phyloP scores from a whole-genome alignment of 495 filamentous ascomycete species.

The Terfezia boudieri region DNA sequence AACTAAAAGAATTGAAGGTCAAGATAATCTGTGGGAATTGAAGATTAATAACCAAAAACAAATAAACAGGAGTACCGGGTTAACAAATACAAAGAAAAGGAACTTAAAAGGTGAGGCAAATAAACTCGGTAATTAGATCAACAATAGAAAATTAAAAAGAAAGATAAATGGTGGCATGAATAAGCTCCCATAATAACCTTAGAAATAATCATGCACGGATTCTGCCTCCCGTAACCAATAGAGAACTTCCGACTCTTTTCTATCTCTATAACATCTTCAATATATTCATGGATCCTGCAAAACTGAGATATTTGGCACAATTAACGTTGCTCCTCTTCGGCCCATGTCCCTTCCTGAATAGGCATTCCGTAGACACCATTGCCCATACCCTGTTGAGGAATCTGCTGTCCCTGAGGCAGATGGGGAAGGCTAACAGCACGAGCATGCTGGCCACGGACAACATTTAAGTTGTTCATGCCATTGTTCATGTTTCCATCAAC shows the following conservation, averaged over 20 bases:
- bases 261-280: background rate
- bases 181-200: too few species aligned
- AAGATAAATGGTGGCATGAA: background rate
- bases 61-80: background rate
- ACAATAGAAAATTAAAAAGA: background rate
- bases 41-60: background rate
- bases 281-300: background rate
- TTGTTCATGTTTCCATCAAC: background rate
- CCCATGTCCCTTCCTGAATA: slow-evolving; percentile 21
- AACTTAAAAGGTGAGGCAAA: background rate
- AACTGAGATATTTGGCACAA: background rate
- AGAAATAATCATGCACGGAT: background rate
- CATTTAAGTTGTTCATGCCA: slow-evolving; percentile 22
- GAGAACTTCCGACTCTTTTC: background rate
- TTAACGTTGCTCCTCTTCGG: slow-evolving; percentile 12
- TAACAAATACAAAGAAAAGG: background rate
- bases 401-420: background rate
- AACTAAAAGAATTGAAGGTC: background rate
- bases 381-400: background rate
- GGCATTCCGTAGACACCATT: slow-evolving; percentile 32
- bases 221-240: background rate
- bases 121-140: background rate
- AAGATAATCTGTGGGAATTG: background rate
- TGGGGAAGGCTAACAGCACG: slow-evolving; percentile 65
- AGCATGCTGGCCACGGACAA: slow-evolving; percentile 47